Evolutionary conservation across 2,329 filamentous ascomycete species (phyloP).

Genomic region (Pestalotiopsis sp.): DNA sequence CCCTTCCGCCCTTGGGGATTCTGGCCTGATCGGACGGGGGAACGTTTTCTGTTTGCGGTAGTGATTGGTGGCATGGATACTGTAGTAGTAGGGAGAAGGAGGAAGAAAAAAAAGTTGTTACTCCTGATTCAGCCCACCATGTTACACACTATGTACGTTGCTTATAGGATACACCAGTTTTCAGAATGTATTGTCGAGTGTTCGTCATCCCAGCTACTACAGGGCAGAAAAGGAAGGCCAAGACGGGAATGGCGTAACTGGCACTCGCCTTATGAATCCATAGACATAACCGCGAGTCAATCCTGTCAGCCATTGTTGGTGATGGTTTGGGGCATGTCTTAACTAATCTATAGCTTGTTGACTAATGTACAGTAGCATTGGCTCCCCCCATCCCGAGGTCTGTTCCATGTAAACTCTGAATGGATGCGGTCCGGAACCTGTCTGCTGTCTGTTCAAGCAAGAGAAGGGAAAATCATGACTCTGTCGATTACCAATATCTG

Average conservation of each 20-base stretch:
- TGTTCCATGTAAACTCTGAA: background rate
- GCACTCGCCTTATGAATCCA: background rate
- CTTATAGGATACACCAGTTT: too few species aligned
- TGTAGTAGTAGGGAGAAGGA: background rate
- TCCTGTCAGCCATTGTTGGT: background rate
- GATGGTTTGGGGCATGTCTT: background rate
- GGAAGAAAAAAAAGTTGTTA: background rate
- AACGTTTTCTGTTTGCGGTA: background rate
- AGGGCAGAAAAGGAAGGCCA: background rate
- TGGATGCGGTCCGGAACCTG: background rate
- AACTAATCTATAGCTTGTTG: background rate
- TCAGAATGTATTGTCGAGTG: too few species aligned
- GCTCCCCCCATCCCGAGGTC: background rate
- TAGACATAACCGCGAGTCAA: background rate
- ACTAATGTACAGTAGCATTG: background rate
- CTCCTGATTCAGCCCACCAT: background rate
- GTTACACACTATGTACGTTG: too few species aligned
- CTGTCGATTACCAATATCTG: background rate
- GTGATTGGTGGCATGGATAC: background rate
- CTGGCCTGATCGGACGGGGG: background rate
- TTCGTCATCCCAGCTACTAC: background rate
- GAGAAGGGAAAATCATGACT: background rate
- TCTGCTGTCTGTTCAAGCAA: background rate
- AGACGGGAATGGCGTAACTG: constrained; percentile 4
- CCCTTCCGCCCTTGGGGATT: background rate